A percentile compares a stretch with the other conserved stretches of the same genome.
Evolutionary conservation across 2,329 filamentous ascomycete species (phyloP).

Genomic region (Xylariaceae sp.): DNA sequence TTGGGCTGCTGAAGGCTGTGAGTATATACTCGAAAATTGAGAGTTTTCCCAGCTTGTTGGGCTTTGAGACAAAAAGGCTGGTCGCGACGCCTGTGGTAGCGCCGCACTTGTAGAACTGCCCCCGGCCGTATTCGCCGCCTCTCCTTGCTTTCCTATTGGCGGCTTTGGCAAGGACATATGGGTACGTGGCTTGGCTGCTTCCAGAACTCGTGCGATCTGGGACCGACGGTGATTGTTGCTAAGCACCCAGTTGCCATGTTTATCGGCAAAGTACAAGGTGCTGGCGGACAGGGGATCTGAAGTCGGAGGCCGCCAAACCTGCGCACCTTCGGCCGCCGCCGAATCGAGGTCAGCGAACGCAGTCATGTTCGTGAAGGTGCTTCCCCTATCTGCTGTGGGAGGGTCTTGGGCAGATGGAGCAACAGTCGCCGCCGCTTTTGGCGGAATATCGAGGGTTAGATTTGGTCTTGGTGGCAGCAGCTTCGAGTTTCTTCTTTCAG

Average conservation of each 20-base stretch:
- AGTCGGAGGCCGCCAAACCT: conserved; percentile 47
- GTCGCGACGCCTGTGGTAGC: conserved; percentile 26
- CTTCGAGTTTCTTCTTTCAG: conserved; percentile 36
- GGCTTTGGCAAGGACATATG: conserved; percentile 31
- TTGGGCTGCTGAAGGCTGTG: conserved; percentile 29
- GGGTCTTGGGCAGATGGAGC: conserved; percentile 35
- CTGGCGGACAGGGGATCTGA: conserved; percentile 41
- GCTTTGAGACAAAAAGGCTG: conserved; percentile 29
- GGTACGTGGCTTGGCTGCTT: conserved; percentile 27
- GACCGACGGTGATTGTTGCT: conserved; percentile 34
- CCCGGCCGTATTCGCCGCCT: conserved; percentile 22
- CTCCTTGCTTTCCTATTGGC: conserved; percentile 28
- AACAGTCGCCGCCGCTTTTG: conserved; percentile 14
- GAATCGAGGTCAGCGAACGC: conserved; percentile 32
- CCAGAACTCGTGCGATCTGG: conserved; percentile 17
- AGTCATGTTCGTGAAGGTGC: conserved; percentile 31
- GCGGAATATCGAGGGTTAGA: conserved; percentile 37
- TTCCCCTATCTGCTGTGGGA: conserved; percentile 50
- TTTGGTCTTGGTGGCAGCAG: conserved; percentile 43
- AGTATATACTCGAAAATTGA: conserved; percentile 36
- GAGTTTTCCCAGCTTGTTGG: conserved; percentile 22
- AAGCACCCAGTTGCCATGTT: conserved; percentile 49
- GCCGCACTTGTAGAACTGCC: conserved; percentile 24
- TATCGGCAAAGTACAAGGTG: conserved; percentile 47
- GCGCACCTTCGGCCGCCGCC: conserved; percentile 33